These are phyloP conservation scores for Venturia carpophila DNA, from an alignment of 2,329 filamentous ascomycete genomes.

Conservation along the genomic window DNA sequence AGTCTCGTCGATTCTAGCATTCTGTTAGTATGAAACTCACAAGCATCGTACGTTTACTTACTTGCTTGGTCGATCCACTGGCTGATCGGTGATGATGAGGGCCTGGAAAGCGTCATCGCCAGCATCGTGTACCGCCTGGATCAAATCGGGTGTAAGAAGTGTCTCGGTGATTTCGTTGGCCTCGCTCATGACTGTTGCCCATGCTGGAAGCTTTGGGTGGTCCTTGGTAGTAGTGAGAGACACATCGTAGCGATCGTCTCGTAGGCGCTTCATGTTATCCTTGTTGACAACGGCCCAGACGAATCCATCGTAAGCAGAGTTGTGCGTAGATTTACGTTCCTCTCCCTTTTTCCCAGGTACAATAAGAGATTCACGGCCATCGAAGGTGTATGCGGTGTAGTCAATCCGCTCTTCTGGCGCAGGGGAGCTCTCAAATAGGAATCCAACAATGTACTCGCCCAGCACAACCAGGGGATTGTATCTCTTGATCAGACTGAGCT, in stretches of 20 bases:
- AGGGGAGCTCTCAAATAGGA: conserved; percentile 72
- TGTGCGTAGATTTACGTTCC: conserved; percentile 52
- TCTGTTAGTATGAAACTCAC: not conserved
- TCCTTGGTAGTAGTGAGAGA: conserved; percentile 93
- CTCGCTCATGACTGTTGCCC: conserved; percentile 94
- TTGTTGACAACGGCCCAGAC: conserved; percentile 97
- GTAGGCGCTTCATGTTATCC: conserved; percentile 79
- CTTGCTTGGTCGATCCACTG: conserved; percentile 77
- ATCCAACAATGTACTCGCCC: conserved; percentile 61
- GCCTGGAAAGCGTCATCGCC: conserved; percentile 78
- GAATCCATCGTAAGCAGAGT: conserved; percentile 73
- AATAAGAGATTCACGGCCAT: conserved; percentile 77
- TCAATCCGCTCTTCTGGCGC: conserved; percentile 66
- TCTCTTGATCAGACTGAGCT: conserved; percentile 71
- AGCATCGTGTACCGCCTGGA: conserved; percentile 67
- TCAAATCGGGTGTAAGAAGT: conserved; percentile 78
- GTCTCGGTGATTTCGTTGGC: conserved; percentile 88
- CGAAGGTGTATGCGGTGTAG: conserved; percentile 76
- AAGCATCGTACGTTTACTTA: conserved; percentile 38
- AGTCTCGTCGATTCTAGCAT: conserved; percentile 68
- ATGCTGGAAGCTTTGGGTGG: conserved; percentile 76
- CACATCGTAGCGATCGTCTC: conserved; percentile 89
- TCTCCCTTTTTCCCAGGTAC: conserved; percentile 54
- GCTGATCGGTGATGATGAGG: conserved; percentile 83
- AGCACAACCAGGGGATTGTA: conserved; percentile 68